Evolutionary conservation across 2,329 filamentous ascomycete genomes (phyloP).

Genomic region (Neocucurbitaria cava): DNA sequence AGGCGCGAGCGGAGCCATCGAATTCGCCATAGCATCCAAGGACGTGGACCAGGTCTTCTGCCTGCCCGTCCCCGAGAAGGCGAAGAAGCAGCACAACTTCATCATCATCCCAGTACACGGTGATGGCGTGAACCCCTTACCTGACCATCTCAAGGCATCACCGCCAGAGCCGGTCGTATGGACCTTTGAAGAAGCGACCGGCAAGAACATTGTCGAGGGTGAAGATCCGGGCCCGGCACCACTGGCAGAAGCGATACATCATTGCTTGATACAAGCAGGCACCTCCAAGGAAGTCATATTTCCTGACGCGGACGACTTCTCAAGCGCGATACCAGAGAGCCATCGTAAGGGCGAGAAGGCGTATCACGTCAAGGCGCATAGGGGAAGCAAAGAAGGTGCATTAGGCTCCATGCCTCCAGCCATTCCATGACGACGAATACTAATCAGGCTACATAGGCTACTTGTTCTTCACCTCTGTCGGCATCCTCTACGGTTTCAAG

Average conservation of each 20-base stretch:
- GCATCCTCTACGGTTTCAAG: conserved; percentile 70
- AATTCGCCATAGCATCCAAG: conserved; percentile 60
- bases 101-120: conserved; percentile 63
- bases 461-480: conserved; percentile 67
- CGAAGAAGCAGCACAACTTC: conserved; percentile 68
- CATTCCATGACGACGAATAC: not conserved
- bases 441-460: conserved; percentile 57
- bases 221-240: conserved; percentile 50
- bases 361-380: conserved; percentile 68
- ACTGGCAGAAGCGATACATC: conserved; percentile 55
- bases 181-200: conserved; percentile 63
- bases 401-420: not conserved
- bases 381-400: conserved; percentile 70
- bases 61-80: conserved; percentile 69
- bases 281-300: conserved; percentile 58
- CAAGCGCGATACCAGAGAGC: conserved; percentile 65
- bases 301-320: conserved; percentile 64
- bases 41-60: conserved; percentile 66
- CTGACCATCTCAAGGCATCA: conserved; percentile 48
- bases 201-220: conserved; percentile 52
- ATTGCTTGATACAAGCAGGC: conserved; percentile 52
- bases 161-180: conserved; percentile 65
- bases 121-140: conserved; percentile 56
- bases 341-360: conserved; percentile 69
- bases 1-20: conserved; percentile 60